phyloP scores from a whole-genome alignment of 768 basidiomycete species.

The Cyclocybe aegerita region DNA sequence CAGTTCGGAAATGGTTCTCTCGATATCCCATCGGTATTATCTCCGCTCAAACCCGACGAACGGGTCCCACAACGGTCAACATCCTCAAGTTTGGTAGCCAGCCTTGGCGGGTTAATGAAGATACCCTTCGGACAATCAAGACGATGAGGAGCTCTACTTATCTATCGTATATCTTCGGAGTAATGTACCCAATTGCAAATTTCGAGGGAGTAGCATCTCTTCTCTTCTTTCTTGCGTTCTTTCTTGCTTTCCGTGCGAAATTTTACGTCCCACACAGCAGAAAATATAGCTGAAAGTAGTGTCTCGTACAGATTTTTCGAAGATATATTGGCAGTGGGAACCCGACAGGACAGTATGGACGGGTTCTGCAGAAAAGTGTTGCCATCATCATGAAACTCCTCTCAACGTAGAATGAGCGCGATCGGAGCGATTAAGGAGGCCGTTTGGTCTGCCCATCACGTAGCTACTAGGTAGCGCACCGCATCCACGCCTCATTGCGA shows the following conservation, averaged over 20 bases:
- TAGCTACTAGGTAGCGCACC: conserved; percentile 30
- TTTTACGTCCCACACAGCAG: too few species aligned
- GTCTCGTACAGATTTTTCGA: too few species aligned
- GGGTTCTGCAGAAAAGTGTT: conserved; percentile 32
- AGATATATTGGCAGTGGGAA: too few species aligned
- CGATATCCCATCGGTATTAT: conserved; percentile 65
- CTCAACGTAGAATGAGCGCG: conserved; percentile 63
- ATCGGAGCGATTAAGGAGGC: conserved; percentile 87
- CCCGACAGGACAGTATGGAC: too few species aligned
- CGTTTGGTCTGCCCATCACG: conserved; percentile 50
- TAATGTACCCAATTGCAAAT: too few species aligned
- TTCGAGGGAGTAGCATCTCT: too few species aligned
- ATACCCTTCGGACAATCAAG: too few species aligned
- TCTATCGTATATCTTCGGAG: too few species aligned
- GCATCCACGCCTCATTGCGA: conserved; percentile 43
- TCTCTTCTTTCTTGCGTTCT: too few species aligned
- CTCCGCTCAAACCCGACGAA: conserved; percentile 62
- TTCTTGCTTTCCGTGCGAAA: too few species aligned
- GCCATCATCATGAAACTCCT: conserved; percentile 89
- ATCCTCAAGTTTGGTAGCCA: conserved; percentile 6
- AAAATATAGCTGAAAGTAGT: too few species aligned
- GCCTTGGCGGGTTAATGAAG: conserved; percentile 2
- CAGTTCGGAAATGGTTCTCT: conserved; percentile 41
- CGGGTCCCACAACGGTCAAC: conserved; percentile 46
- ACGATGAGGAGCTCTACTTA: too few species aligned